These are phyloP conservation scores for Fusarium pseudonygamai DNA, from an alignment of 2,329 filamentous ascomycete genomes.

Conservation along the genomic window DNA sequence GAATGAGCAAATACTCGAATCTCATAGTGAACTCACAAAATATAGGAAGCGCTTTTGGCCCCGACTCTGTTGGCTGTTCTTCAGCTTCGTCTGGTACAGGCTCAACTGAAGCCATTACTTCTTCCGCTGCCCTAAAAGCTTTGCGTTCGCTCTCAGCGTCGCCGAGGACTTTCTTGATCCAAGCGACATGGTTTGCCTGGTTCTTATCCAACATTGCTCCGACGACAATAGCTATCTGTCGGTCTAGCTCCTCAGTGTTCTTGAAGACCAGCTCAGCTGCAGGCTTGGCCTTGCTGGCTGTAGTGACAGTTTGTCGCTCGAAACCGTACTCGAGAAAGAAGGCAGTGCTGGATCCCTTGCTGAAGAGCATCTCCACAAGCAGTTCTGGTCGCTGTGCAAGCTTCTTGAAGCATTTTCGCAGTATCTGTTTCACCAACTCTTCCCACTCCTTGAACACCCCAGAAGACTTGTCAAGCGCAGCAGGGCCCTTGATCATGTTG, in stretches of 20 bases:
- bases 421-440: constrained; percentile 84
- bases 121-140: constrained; percentile 79
- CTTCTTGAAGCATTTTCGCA: constrained; percentile 84
- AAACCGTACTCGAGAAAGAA: constrained; percentile 92
- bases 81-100: constrained; percentile 48
- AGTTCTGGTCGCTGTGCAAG: constrained; percentile 86
- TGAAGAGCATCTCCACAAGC: constrained; percentile 92
- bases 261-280: constrained; percentile 88
- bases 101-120: constrained; percentile 59
- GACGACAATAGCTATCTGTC: constrained; percentile 82
- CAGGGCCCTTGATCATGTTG: constrained; percentile 89
- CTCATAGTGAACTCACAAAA: constrained; percentile 45
- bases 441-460: constrained; percentile 89
- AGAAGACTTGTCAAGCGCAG: constrained; percentile 73
- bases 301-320: constrained; percentile 80
- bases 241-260: constrained; percentile 71
- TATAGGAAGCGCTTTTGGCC: constrained; percentile 44
- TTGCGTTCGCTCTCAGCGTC: constrained; percentile 77
- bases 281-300: constrained; percentile 68
- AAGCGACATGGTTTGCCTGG: constrained; percentile 78
- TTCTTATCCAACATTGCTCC: constrained; percentile 82
- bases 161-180: constrained; percentile 78
- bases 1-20: neutral
- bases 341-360: constrained; percentile 83
- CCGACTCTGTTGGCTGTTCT: constrained; percentile 40